These are phyloP conservation scores for Botryococcus braunii DNA, from an alignment of 163 green algal species.

Conservation along the genomic window DNA sequence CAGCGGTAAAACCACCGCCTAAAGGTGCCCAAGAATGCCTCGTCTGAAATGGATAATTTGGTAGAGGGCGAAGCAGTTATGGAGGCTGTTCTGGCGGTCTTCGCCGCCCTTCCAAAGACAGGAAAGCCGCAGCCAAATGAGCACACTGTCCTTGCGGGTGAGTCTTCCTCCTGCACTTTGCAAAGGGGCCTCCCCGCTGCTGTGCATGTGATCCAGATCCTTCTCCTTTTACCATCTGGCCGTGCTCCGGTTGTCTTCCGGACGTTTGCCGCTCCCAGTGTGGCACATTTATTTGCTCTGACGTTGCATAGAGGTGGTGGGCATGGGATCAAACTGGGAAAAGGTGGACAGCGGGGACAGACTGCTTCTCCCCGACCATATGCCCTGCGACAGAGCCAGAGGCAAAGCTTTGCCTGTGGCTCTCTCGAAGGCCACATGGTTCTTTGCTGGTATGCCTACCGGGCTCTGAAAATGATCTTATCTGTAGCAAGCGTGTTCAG, in stretches of 20 bases:
- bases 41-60: background rate
- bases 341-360: too few relatives aligned
- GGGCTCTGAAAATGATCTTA: too few relatives aligned
- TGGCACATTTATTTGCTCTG: background rate
- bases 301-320: background rate
- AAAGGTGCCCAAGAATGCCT: background rate
- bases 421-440: too few relatives aligned
- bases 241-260: background rate
- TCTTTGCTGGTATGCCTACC: too few relatives aligned
- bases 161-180: background rate
- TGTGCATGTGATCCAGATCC: background rate
- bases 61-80: slow-evolving; percentile 15
- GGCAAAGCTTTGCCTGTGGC: too few relatives aligned
- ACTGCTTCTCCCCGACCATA: too few relatives aligned
- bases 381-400: too few relatives aligned
- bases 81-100: slow-evolving; percentile 28
- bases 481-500: too few relatives aligned
- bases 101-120: slow-evolving; percentile 43
- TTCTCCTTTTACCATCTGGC: background rate
- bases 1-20: background rate
- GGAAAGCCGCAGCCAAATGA: slow-evolving; percentile 76
- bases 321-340: background rate
- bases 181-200: background rate
- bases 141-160: slow-evolving; percentile 64
- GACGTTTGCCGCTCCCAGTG: background rate